A percentile compares a stretch with the other conserved stretches of the same genome.
These are phyloP conservation scores for Sophora flavescens DNA, from an alignment of 306 rosid species.

Conservation along the genomic window DNA sequence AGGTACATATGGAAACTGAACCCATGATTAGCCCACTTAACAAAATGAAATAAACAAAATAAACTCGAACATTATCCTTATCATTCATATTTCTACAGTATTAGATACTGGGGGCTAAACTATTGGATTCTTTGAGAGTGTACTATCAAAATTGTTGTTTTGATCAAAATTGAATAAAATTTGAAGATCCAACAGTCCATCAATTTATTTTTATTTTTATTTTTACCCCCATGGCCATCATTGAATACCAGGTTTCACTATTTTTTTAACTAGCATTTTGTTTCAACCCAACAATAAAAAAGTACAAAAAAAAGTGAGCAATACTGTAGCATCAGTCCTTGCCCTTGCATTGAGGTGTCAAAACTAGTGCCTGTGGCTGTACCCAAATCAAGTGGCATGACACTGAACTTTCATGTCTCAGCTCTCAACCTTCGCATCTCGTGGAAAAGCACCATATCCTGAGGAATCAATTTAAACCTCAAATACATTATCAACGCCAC, in stretches of 20 bases:
- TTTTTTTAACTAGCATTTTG: not conserved
- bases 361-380: not conserved
- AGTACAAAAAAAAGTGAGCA: not conserved
- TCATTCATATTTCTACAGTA: not conserved
- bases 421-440: slow-evolving; percentile 17
- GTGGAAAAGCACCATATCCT: slow-evolving; percentile 40
- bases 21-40: slow-evolving; percentile 26
- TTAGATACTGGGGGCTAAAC: not conserved
- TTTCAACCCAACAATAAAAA: not conserved
- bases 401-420: slow-evolving; percentile 28
- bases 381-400: slow-evolving; percentile 36
- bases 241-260: not conserved
- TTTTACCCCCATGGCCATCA: not conserved
- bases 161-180: not conserved
- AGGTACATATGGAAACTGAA: not conserved
- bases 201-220: not conserved
- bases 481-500: slow-evolving; percentile 23
- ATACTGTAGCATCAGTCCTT: not conserved
- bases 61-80: not conserved
- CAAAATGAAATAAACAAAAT: not conserved
- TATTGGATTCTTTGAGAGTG: not conserved
- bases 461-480: slow-evolving; percentile 37
- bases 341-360: slow-evolving; percentile 18
- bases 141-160: not conserved
- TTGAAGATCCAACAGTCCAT: not conserved